Conservation (phyloP, 202 grass and related monocot genomes). For the Digitaria exilis region DNA sequence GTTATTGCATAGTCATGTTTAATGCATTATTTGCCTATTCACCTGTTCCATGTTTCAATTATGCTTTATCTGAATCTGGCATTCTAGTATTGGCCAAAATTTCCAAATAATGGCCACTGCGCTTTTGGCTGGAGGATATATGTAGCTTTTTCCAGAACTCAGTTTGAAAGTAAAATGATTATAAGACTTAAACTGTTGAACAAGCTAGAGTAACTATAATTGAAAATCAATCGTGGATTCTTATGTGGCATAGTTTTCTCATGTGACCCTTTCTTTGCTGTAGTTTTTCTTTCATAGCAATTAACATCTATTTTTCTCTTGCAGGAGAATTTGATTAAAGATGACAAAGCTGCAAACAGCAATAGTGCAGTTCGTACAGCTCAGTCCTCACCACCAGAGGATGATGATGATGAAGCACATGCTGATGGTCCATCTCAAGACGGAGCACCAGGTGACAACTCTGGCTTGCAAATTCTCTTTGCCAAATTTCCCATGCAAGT, state of each 20-base stretch:
- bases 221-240: neutral
- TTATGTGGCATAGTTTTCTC: neutral
- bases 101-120: neutral
- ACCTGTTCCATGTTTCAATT: neutral
- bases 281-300: neutral
- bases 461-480: conserved; percentile 27
- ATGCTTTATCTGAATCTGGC: neutral
- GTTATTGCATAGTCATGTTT: neutral
- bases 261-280: neutral
- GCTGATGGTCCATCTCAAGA: conserved; percentile 61
- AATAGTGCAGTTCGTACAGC: conserved; percentile 32
- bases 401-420: conserved; percentile 58
- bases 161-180: conserved; percentile 13
- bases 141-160: neutral
- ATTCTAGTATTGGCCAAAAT: neutral
- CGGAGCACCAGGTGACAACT: conserved; percentile 59
- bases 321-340: conserved; percentile 43
- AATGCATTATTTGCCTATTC: neutral
- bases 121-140: conserved; percentile 6
- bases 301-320: neutral
- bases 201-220: neutral
- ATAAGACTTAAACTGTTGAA: neutral
- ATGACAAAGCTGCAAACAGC: conserved; percentile 39
- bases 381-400: conserved; percentile 47
- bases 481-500: neutral